Conservation (phyloP, 2,329 filamentous ascomycete genomes). For the Fusarium udum region DNA sequence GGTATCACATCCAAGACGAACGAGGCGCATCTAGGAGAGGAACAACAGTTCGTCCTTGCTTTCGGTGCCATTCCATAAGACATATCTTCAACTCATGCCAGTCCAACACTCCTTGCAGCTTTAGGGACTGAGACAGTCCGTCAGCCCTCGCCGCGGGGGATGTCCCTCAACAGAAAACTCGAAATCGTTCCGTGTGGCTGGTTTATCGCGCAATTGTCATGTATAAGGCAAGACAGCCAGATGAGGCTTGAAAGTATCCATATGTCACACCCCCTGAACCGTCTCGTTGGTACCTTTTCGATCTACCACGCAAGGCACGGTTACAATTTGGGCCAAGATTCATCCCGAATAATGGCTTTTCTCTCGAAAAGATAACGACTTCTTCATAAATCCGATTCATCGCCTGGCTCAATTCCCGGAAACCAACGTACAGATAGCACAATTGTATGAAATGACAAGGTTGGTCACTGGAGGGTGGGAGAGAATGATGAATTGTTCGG, state of each 20-base stretch:
- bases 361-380: neutral
- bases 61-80: neutral
- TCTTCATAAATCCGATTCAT: neutral
- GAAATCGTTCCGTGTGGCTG: conserved; percentile 2
- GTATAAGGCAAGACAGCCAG: conserved; percentile 3
- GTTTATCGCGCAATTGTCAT: conserved; percentile 1
- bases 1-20: conserved; percentile 24
- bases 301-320: conserved; percentile 9
- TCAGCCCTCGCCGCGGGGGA: neutral
- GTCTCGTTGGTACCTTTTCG: conserved; percentile 6
- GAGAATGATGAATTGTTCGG: neutral
- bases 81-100: conserved; percentile 10
- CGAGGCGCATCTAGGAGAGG: conserved; percentile 4
- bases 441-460: neutral
- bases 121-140: conserved; percentile 3
- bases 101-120: conserved; percentile 10
- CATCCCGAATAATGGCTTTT: conserved; percentile 3
- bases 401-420: neutral
- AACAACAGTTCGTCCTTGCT: neutral
- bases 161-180: conserved; percentile 1
- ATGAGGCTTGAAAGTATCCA: conserved; percentile 16
- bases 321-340: conserved; percentile 4
- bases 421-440: conserved; percentile 5
- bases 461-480: neutral
- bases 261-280: neutral